Evolutionary conservation across 371 early-diverging fungal genomes (phyloP), one percentile per base, ranked within the genome.

Genomic region (Zopfochytrium polystomum): DNA sequence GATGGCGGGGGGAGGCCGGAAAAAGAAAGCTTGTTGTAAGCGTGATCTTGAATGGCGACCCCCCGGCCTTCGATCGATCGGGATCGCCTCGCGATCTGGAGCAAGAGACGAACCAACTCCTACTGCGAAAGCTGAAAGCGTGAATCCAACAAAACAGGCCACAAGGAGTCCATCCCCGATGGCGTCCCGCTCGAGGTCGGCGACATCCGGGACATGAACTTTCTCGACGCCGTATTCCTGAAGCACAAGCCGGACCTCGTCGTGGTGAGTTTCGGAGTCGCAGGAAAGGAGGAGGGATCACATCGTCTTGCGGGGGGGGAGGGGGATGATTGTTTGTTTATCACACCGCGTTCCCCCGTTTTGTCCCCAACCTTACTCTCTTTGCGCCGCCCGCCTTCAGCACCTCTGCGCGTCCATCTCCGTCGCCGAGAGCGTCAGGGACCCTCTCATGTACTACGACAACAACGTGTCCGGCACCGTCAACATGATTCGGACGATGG

Each of bases 401-500:
- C 78, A 78, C 65, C 70, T 81, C 35, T 67, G 73, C 50, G 82
- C 78, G 26, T 79, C 67, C 34, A 81, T 78, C 52, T 73, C 66
- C 23, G 82, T 80, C 18, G 72, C 68, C 6, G 77, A 79, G 48
- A 62, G 63, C 30, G 60, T 59, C 64, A 57, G 46, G n/a, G 74
- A 79, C 44, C 82, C 82, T 18, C 58, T 82, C 20, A 32, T 53
- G 1, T 82, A 80, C 71, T 82, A 73, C 65, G 77, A 80, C 27
- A 82, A 23, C 30, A 15, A 62, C 54, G 53, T 13, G 32, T 63
- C 63, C 9, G 93, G 94, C 1, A 88, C 88, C 13, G 93, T 95
- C 68, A 92, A 92, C 2, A 80, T 85, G 13, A 58, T 72, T 48
- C 80, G 85, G 60, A 93, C 95, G n/a, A 75, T 92, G 18, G 77